Evolutionary conservation across 108 stramenopile species (phyloP).

Genomic region (Discostella stelligeroides): DNA sequence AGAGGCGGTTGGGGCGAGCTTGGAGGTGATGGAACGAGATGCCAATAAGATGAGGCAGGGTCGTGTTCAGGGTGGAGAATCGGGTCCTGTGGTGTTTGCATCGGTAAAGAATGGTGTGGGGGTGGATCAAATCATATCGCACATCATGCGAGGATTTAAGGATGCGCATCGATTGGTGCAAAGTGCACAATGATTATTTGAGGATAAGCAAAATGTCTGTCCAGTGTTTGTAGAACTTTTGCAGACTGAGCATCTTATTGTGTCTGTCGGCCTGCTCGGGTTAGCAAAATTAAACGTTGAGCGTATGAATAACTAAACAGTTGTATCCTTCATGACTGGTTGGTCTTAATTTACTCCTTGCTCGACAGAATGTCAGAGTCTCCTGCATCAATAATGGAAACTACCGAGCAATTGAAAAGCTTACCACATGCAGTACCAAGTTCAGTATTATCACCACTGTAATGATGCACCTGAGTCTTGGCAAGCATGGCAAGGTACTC

Average conservation of each 20-base stretch:
- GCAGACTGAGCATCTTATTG: too few relatives aligned
- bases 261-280: too few relatives aligned
- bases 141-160: conserved; percentile 59
- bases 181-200: conserved; percentile 9
- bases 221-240: too few relatives aligned
- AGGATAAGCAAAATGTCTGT: too few relatives aligned
- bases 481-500: conserved; percentile 99
- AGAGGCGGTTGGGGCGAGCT: conserved; percentile 93
- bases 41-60: conserved; percentile 84
- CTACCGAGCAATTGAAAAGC: conserved; percentile 94
- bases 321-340: not conserved
- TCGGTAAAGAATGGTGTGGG: conserved; percentile 88
- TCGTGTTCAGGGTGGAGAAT: not conserved
- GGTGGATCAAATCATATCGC: conserved; percentile 70
- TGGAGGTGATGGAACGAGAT: conserved; percentile 94
- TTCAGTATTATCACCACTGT: conserved; percentile 94
- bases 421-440: conserved; percentile 98
- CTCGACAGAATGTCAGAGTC: conserved; percentile 89
- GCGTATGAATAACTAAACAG: too few relatives aligned
- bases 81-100: conserved; percentile 92
- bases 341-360: conserved; percentile 59
- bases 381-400: conserved; percentile 91
- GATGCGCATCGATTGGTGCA: conserved; percentile 37
- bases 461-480: conserved; percentile 96
- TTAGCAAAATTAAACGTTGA: not conserved